Evolutionary conservation across 2,329 filamentous ascomycete genomes (phyloP).

Genomic region (Paramyrothecium sp.): DNA sequence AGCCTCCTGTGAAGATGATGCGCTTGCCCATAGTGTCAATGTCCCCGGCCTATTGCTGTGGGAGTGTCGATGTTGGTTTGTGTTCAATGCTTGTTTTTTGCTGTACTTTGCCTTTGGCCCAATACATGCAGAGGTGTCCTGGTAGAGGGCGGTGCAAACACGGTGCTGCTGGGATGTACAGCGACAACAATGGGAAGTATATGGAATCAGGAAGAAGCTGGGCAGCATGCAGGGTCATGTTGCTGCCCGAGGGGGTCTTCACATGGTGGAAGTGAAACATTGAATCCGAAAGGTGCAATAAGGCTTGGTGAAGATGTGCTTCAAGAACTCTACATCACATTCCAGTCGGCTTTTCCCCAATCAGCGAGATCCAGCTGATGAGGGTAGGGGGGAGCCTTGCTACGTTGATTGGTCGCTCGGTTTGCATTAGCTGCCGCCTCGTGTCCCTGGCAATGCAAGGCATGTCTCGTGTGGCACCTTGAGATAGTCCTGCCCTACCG

Average conservation of each 20-base stretch:
- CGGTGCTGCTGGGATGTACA: not conserved
- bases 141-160: too few relatives aligned
- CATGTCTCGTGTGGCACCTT: not conserved
- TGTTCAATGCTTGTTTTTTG: too few relatives aligned
- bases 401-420: not conserved
- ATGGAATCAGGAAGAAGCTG: not conserved
- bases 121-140: too few relatives aligned
- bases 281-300: not conserved
- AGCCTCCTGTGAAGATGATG: conserved; percentile 32
- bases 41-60: too few relatives aligned
- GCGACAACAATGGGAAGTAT: not conserved
- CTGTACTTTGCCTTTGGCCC: not conserved
- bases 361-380: not conserved
- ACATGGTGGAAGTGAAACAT: too few relatives aligned
- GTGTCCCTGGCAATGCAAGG: not conserved
- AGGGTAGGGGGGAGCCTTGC: not conserved
- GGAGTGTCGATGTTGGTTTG: too few relatives aligned
- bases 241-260: too few relatives aligned
- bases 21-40: not conserved
- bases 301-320: not conserved
- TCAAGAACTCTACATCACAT: not conserved
- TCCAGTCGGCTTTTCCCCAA: not conserved
- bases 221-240: not conserved
- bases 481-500: not conserved
- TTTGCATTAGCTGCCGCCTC: not conserved